Conservation (phyloP, 139 green algal species). For the Deuterostichococcus epilithicus region DNA sequence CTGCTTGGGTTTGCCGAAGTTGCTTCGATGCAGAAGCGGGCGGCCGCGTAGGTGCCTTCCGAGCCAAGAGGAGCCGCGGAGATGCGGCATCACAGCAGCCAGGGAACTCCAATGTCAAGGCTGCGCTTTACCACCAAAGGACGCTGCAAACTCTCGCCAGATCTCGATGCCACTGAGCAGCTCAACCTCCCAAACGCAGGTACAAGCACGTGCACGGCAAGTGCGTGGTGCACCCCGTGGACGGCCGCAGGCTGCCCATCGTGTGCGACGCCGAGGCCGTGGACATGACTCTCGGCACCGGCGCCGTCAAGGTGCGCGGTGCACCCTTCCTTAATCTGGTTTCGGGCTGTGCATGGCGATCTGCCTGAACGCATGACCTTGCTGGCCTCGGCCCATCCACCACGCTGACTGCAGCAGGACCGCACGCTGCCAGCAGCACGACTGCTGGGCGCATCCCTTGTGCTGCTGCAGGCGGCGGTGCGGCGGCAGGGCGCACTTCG, state of each 20-base stretch:
- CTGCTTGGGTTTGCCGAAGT: no score
- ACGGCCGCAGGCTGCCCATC: constrained; percentile 84
- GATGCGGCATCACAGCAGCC: no score
- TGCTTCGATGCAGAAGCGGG: no score
- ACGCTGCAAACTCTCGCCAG: no score
- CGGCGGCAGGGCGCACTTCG: no score
- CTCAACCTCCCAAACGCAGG: constrained; percentile 4
- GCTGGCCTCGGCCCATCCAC: neutral
- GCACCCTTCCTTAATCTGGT: neutral
- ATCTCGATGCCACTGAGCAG: neutral
- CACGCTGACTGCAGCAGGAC: neutral
- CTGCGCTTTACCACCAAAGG: no score
- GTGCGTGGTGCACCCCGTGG: constrained; percentile 82
- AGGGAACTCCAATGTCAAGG: no score
- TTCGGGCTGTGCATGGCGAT: neutral
- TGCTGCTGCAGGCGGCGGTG: no score
- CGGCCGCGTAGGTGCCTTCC: no score
- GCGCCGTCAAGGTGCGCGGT: constrained; percentile 62
- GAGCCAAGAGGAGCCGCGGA: no score
- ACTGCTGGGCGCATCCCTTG: no score
- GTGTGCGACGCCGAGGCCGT: constrained; percentile 92
- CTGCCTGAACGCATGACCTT: neutral
- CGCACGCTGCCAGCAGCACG: constrained; percentile 66
- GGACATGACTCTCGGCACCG: constrained; percentile 94
- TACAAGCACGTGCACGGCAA: constrained; percentile 83